Conservation (phyloP, 495 filamentous ascomycete species). For the Mytilinidion resinicola region DNA sequence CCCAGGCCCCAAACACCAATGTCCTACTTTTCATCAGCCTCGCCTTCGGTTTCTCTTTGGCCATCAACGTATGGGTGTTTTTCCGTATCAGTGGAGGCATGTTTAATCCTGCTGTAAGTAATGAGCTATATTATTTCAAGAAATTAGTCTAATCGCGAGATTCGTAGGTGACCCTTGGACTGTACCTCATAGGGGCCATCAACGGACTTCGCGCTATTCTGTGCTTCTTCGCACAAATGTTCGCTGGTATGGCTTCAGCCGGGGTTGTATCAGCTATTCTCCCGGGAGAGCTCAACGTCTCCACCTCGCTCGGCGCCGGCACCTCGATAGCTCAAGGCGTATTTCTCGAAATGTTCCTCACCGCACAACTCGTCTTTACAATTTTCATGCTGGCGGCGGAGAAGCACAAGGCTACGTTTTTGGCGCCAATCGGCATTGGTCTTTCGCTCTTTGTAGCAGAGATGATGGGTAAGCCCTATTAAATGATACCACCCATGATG, state of each 20-base stretch:
- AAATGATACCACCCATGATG: too few relatives aligned
- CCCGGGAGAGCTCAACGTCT: slow-evolving; percentile 54
- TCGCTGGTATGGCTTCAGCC: slow-evolving; percentile 51
- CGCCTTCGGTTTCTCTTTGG: slow-evolving; percentile 29
- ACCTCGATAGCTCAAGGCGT: slow-evolving; percentile 58
- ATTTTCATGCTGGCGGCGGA: slow-evolving; percentile 76
- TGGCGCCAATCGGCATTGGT: slow-evolving; percentile 72
- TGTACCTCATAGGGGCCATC: slow-evolving; percentile 50
- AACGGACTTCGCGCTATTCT: slow-evolving; percentile 43
- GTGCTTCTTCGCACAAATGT: slow-evolving; percentile 48
- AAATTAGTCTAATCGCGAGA: neutral
- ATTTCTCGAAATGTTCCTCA: slow-evolving; percentile 77
- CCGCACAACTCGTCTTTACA: slow-evolving; percentile 65
- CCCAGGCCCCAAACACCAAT: slow-evolving; percentile 12
- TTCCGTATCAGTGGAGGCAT: slow-evolving; percentile 32
- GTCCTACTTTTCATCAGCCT: slow-evolving; percentile 30
- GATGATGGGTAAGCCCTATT: slow-evolving; percentile 45
- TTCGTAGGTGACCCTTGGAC: slow-evolving; percentile 46
- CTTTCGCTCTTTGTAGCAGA: slow-evolving; percentile 62
- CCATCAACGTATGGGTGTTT: slow-evolving; percentile 34
- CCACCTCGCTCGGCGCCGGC: slow-evolving; percentile 51
- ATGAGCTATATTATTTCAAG: neutral
- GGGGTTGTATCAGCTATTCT: slow-evolving; percentile 56
- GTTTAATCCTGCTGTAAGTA: slow-evolving; percentile 24
- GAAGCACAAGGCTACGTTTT: slow-evolving; percentile 68